Conservation (phyloP, 176 grass and related monocot genomes). For the Themeda triandra region DNA sequence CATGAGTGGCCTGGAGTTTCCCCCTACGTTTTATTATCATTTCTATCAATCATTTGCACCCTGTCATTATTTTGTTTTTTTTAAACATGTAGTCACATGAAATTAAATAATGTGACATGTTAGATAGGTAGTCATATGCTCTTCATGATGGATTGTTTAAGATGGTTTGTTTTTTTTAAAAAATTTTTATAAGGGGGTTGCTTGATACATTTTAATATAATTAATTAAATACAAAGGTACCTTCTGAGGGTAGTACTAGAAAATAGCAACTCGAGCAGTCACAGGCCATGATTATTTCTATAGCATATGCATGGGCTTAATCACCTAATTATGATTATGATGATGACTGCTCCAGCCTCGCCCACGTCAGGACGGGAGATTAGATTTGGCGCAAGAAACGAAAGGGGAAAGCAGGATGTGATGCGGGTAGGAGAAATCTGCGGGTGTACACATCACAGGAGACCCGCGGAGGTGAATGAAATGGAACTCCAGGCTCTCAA, state of each 20-base stretch:
- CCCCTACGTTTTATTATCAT: neutral
- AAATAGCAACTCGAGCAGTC: neutral
- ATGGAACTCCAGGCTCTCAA: too few relatives aligned
- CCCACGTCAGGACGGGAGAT: too few relatives aligned
- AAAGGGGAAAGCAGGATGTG: too few relatives aligned
- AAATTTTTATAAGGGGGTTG: neutral
- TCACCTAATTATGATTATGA: neutral
- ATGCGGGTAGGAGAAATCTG: too few relatives aligned
- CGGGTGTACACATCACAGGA: too few relatives aligned
- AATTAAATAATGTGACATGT: neutral
- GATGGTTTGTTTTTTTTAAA: neutral
- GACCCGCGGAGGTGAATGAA: too few relatives aligned
- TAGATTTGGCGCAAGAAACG: too few relatives aligned
- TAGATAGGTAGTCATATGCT: neutral
- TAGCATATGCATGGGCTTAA: neutral
- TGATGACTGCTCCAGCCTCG: too few relatives aligned
- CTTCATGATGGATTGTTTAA: neutral
- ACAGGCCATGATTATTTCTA: too few relatives aligned
- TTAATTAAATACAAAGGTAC: neutral
- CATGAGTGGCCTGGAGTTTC: neutral
- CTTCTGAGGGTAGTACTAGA: neutral
- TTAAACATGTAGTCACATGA: neutral
- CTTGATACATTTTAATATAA: neutral
- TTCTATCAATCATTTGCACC: neutral
- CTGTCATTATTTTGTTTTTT: neutral